Percentiles rank a stretch among this genome's conserved stretches.
Conservation (phyloP, 176 grass and related monocot species). For the Panicum miliaceum region DNA sequence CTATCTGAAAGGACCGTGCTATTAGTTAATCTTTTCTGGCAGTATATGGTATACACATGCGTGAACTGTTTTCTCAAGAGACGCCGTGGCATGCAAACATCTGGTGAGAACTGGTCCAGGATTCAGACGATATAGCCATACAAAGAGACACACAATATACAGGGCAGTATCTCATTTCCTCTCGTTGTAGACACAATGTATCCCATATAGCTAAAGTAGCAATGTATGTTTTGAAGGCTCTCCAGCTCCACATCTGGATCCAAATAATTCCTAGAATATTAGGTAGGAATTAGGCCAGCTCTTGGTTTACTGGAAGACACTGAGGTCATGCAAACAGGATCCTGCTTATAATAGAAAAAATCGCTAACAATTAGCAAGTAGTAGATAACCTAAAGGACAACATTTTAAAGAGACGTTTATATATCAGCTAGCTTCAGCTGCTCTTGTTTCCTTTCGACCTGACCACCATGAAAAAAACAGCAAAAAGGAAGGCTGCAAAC, state of each 20-base stretch:
- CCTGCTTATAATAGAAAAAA: slow-evolving; percentile 7
- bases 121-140: not conserved
- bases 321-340: not conserved
- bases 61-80: not conserved
- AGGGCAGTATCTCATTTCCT: not conserved
- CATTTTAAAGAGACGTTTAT: not conserved
- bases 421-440: not conserved
- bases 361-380: not conserved
- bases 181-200: not conserved
- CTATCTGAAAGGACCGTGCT: too few species aligned
- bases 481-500: slow-evolving; percentile 20
- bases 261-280: slow-evolving; percentile 20
- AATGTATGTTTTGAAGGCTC: not conserved
- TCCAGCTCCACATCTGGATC: not conserved
- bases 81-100: not conserved
- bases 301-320: not conserved
- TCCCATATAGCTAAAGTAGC: not conserved
- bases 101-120: not conserved
- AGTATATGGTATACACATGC: not conserved
- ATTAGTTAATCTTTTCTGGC: not conserved
- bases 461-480: not conserved
- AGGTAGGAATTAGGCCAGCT: not conserved
- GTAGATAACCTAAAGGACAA: slow-evolving; percentile 18
- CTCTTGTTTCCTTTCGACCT: slow-evolving; percentile 5
- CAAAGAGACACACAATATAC: not conserved